Base-by-base conservation (phyloP, 2,329 filamentous ascomycete species). In the Exophiala mesophila region DNA sequence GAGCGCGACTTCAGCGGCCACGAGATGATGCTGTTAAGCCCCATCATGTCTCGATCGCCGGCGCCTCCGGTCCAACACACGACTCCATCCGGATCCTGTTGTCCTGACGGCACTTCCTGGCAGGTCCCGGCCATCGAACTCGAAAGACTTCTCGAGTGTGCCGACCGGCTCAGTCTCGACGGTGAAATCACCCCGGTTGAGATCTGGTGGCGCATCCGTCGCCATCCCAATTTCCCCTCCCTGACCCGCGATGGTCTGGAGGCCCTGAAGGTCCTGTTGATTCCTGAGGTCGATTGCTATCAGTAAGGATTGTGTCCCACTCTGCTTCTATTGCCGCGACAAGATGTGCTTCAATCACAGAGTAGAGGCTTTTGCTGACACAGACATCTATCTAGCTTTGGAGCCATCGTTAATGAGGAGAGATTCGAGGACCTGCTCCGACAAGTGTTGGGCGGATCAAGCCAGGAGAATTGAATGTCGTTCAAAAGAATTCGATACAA, bases 111-210 rank as follows among this genome's bases (percentile, higher is more conserved):
- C 12, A 45, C 47, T 7, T 42, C 45, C 9, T 60, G 57, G 58
- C 47, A 46, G 8, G 53, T 59, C 12, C 57, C 58, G 3, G 53
- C 57, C 3, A 45, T 50, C 7, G 55, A 59, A 24, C 40, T 59
- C 13, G 57, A 59, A 20, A 54, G 50, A 28, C 41, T 60, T 21
- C 49, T 59, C 26, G 50, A 57, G 20, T 41, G 56, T 13, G 49
- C 55, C 18, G 45, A 52, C 5, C 46, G 52, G 5, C 44, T 59
- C 9, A 47, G 52, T 16, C 47, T 59, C 5, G 50, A 51, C 8
- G 61, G 58, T 7, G 65, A 67, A 43, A 53, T 68, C 35, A 68
- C 65, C 3, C 65, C 65, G 0, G 56, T 66, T 6, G 63, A 68
- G 40, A 63, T 62, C 2, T 68, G 66, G 66, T 55, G 60, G 32